These are phyloP conservation scores for Helotiales sp. DNA, from an alignment of 2,329 filamentous ascomycete genomes.

Conservation along the genomic window DNA sequence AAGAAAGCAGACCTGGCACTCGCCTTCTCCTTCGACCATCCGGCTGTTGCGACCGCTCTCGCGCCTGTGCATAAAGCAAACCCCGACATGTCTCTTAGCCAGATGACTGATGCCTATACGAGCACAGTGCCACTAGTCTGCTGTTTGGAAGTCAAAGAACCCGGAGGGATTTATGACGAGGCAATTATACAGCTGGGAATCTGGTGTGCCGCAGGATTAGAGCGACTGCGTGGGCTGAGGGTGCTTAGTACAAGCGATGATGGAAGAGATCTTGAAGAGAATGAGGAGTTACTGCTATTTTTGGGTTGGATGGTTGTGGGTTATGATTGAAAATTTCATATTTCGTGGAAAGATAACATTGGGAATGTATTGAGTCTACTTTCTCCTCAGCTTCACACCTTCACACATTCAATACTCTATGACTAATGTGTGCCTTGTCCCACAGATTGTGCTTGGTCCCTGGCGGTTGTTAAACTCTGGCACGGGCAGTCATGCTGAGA, in stretches of 20 bases:
- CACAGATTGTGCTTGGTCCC: constrained; percentile 21
- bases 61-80: constrained; percentile 20
- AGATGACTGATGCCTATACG: constrained; percentile 24
- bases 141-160: constrained; percentile 20
- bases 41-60: constrained; percentile 15
- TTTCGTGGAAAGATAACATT: constrained; percentile 21
- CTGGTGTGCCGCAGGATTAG: constrained; percentile 21
- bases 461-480: constrained; percentile 18
- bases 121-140: constrained; percentile 22
- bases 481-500: constrained; percentile 16
- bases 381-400: constrained; percentile 4
- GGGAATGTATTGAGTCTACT: constrained; percentile 21
- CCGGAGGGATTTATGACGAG: constrained; percentile 21
- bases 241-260: constrained; percentile 6
- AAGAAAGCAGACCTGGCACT: constrained; percentile 25
- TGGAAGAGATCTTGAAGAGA: constrained; percentile 18
- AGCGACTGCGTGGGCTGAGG: constrained; percentile 20
- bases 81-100: constrained; percentile 19
- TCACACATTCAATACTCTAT: constrained; percentile 3
- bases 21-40: constrained; percentile 20
- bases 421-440: constrained; percentile 11
- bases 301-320: constrained; percentile 20
- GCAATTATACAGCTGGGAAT: constrained; percentile 22
- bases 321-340: constrained; percentile 24
- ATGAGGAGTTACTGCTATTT: constrained; percentile 19